Conservation (phyloP, 805 yeast genomes). For the Yarrowia sp. region DNA sequence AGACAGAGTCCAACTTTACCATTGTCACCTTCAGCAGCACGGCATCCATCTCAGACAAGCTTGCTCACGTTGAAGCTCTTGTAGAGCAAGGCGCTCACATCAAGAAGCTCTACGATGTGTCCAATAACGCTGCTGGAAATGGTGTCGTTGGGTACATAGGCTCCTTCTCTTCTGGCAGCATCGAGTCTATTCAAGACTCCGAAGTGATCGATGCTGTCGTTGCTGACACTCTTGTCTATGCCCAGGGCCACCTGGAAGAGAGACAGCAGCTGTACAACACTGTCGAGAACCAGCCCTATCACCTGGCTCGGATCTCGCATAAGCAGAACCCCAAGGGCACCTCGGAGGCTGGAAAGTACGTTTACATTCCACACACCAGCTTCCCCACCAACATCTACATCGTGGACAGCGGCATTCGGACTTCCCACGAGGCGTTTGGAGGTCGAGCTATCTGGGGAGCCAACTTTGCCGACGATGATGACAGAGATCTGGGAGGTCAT, state of each 20-base stretch:
- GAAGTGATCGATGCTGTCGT: neutral
- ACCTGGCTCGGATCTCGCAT: constrained; percentile 1
- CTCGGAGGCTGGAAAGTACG: neutral
- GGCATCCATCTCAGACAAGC: neutral
- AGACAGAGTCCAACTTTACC: neutral
- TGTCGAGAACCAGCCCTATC: neutral
- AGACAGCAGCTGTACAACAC: neutral
- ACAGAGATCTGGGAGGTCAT: constrained; percentile 85
- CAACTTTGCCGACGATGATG: constrained; percentile 52
- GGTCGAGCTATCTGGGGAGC: constrained; percentile 37
- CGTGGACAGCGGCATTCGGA: constrained; percentile 70
- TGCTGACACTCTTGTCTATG: neutral
- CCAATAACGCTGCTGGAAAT: neutral
- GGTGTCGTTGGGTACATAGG: neutral
- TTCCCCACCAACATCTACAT: constrained; percentile 53
- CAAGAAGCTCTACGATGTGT: neutral
- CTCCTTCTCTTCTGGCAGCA: neutral
- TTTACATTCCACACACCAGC: neutral
- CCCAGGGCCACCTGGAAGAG: neutral
- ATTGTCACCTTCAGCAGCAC: neutral
- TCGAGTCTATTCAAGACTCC: neutral
- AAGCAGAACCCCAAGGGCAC: neutral
- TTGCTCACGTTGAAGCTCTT: neutral
- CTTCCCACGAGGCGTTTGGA: constrained; percentile 41
- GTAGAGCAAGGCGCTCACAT: neutral